Percentiles rank a stretch among this genome's conserved stretches.
phyloP scores from a whole-genome alignment of 306 rosid genomes.

The Hylodesmum podocarpum region DNA sequence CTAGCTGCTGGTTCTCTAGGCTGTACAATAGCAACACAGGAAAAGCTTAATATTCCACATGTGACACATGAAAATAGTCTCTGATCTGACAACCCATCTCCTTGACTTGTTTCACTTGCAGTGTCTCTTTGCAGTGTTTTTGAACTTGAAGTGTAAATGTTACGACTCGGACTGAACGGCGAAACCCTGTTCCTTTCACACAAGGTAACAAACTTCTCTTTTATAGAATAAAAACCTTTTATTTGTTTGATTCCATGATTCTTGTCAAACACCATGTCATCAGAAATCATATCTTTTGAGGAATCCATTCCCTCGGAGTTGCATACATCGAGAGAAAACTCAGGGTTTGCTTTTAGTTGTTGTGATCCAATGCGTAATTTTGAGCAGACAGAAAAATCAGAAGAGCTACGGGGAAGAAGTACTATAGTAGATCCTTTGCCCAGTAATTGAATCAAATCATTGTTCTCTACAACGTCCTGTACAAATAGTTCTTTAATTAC shows the following conservation, averaged over 20 bases:
- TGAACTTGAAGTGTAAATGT: constrained; percentile 38
- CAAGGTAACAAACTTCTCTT: constrained; percentile 45
- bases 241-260: constrained; percentile 45
- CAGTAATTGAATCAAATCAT: constrained; percentile 58
- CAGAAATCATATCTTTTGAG: constrained; percentile 47
- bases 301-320: constrained; percentile 43
- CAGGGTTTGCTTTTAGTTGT: too few relatives aligned
- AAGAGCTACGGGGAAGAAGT: constrained; percentile 67
- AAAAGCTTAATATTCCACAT: constrained; percentile 79
- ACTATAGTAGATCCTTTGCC: constrained; percentile 65
- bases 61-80: constrained; percentile 78
- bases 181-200: constrained; percentile 42
- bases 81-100: constrained; percentile 69
- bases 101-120: constrained; percentile 44
- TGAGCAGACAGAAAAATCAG: constrained; percentile 62
- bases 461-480: constrained; percentile 56
- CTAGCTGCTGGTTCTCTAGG: constrained; percentile 77
- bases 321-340: constrained; percentile 36
- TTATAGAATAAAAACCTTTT: constrained; percentile 48
- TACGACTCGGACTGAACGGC: constrained; percentile 27
- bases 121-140: constrained; percentile 31
- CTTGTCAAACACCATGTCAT: constrained; percentile 42
- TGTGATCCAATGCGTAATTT: constrained; percentile 68
- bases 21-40: constrained; percentile 69
- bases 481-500: constrained; percentile 69